Evolutionary conservation across 495 filamentous ascomycete genomes (phyloP), one percentile per base, ranked within the genome.

Genomic region (Chlorociboria aeruginascens): DNA sequence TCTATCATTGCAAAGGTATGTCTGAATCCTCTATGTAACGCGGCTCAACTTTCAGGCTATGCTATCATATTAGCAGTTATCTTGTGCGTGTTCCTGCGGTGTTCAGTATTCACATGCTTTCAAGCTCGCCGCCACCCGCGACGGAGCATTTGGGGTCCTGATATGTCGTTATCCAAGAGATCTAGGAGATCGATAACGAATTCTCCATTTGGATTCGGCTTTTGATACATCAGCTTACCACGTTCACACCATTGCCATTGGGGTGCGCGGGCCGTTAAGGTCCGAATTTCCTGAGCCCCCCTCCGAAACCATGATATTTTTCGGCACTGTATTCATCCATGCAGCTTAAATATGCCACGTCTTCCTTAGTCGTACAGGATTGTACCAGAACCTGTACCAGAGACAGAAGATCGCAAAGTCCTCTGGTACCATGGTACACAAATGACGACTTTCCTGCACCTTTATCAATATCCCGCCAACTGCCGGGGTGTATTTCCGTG

Each of bases 141-240:
- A 37, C 48, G 39, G 28, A 25, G 17, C 7, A 9, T 6, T 7
- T 25, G 6, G 34, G 13, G 10, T 32, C 31, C 45, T 48, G 45
- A 48, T 48, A 38, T 39, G 36, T 40, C 45, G 45, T 40, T 48
- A 48, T 48, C 29, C 45, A 31, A 28, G 25, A 37, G 34, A 46
- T 46, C 44, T 46, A 20, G 17, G 10, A 46, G 12, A 12, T 14
- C 14, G 11, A 20, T 31, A 38, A 4, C 9, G 31, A 20, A 10
- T 20, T 7, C 32, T 10, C 44, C 44, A 46, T 32, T 46, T 32
- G 44, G 44, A 38, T 46, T 37, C 3, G 6, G 32, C n/a, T 28
- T 16, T 16, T 2, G 20, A n/a, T 39, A 17, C 7, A 39, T n/a
- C 20, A 8, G 8, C 20, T 7, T 14, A 12, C n/a, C 36, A 7